Conservation (phyloP, 2,329 filamentous ascomycete species). For the Canariomyces notabilis region DNA sequence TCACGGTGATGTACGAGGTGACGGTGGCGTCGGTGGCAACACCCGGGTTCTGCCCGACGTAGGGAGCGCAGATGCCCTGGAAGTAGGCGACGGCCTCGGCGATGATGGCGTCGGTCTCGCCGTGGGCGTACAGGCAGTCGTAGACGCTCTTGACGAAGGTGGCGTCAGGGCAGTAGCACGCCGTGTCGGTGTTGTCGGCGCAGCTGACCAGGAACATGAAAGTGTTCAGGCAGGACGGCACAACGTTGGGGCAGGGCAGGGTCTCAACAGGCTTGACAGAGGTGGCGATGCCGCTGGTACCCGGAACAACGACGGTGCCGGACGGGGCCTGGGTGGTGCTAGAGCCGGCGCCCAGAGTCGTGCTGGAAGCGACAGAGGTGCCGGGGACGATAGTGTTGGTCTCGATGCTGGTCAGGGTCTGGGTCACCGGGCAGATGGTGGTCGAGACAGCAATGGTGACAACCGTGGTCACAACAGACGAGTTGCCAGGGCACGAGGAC, state of each 20-base stretch:
- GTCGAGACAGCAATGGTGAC: slow-evolving; percentile 54
- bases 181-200: slow-evolving; percentile 73
- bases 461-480: slow-evolving; percentile 40
- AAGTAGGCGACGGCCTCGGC: slow-evolving; percentile 73
- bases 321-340: no score
- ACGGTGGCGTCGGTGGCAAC: slow-evolving; percentile 70
- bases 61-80: slow-evolving; percentile 81
- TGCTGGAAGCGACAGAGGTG: no score
- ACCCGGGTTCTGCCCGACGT: slow-evolving; percentile 72
- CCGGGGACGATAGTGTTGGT: slow-evolving; percentile 19
- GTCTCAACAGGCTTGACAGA: slow-evolving; percentile 36
- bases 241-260: slow-evolving; percentile 60
- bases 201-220: slow-evolving; percentile 74
- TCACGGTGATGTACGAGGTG: slow-evolving; percentile 55
- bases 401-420: slow-evolving; percentile 39
- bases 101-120: slow-evolving; percentile 60
- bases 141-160: slow-evolving; percentile 76
- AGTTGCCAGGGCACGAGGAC: slow-evolving; percentile 30
- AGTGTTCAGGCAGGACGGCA: slow-evolving; percentile 88
- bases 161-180: slow-evolving; percentile 81
- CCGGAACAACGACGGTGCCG: slow-evolving; percentile 36
- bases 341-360: no score
- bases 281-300: slow-evolving; percentile 24
- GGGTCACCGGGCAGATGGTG: slow-evolving; percentile 58
- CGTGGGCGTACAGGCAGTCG: slow-evolving; percentile 74